These are phyloP conservation scores for Sistotremastrum suecicum DNA, from an alignment of 768 basidiomycete species.

Conservation along the genomic window DNA sequence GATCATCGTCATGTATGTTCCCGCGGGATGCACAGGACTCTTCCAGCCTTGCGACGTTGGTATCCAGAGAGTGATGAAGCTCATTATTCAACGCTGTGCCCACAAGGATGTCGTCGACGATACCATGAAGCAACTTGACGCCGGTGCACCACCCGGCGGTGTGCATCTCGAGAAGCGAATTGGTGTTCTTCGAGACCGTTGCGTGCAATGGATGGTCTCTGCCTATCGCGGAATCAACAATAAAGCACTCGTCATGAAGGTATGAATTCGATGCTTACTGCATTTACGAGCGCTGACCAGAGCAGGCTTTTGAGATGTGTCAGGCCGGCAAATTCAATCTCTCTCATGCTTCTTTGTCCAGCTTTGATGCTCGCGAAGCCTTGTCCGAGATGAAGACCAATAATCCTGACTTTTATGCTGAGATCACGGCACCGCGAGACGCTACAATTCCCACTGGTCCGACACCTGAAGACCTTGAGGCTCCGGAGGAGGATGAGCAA, in stretches of 20 bases:
- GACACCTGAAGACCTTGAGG: too few species aligned
- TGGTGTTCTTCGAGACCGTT: slow-evolving; percentile 12
- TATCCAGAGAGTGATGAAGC: slow-evolving; percentile 8
- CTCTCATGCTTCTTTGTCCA: slow-evolving; percentile 2
- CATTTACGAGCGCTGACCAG: not conserved
- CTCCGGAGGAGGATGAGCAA: too few species aligned
- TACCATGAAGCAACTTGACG: slow-evolving; percentile 1
- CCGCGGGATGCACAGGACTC: slow-evolving; percentile 9
- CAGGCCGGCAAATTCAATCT: slow-evolving; percentile 14
- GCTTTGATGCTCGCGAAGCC: too few species aligned
- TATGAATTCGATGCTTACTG: slow-evolving; percentile 4
- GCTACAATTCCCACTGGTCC: too few species aligned
- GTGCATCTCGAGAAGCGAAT: not conserved
- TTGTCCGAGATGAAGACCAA: too few species aligned
- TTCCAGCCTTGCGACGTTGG: slow-evolving; percentile 10
- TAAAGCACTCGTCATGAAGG: slow-evolving; percentile 17
- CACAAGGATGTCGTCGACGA: slow-evolving; percentile 7
- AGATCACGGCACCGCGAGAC: too few species aligned
- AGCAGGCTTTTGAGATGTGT: slow-evolving; percentile 16
- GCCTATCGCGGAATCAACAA: slow-evolving; percentile 17
- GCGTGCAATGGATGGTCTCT: slow-evolving; percentile 20
- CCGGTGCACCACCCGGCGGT: too few species aligned
- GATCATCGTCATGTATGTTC: slow-evolving; percentile 7
- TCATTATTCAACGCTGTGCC: not conserved
- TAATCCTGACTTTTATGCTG: too few species aligned